A percentile compares a stretch with the other conserved stretches of the same genome.
phyloP scores from a whole-genome alignment of 345 rosid species.

The Durio zibethinus region DNA sequence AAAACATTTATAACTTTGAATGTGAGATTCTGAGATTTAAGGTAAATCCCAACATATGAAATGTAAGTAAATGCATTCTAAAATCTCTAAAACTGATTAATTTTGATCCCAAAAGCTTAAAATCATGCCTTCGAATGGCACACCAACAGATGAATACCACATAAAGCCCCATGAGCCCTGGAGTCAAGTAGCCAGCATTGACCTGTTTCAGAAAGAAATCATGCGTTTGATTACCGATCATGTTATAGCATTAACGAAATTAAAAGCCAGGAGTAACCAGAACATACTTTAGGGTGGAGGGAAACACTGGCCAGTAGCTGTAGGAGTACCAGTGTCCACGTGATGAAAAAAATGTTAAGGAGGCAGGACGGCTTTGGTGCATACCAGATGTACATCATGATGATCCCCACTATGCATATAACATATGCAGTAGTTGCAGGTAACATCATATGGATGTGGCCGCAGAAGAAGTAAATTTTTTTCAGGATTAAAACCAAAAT shows the following conservation, averaged over 20 bases:
- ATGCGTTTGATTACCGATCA: neutral
- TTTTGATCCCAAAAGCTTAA: neutral
- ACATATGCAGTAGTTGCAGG: constrained; percentile 66
- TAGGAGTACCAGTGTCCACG: constrained; percentile 88
- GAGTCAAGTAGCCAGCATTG: constrained; percentile 73
- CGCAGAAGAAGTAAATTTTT: constrained; percentile 30
- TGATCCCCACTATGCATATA: constrained; percentile 70
- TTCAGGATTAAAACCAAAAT: neutral
- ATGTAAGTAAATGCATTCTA: neutral
- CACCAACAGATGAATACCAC: constrained; percentile 93
- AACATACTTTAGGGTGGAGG: constrained; percentile 74
- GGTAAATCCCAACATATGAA: too few species aligned
- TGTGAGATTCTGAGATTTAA: too few species aligned
- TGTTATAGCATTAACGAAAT: neutral
- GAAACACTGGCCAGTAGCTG: constrained; percentile 94
- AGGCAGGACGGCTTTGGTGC: constrained; percentile 80
- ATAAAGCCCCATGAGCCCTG: constrained; percentile 97
- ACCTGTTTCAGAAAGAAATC: constrained; percentile 43
- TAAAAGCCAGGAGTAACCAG: neutral
- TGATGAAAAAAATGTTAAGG: constrained; percentile 86
- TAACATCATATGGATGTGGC: constrained; percentile 74
- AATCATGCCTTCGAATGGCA: constrained; percentile 75
- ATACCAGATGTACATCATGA: constrained; percentile 95
- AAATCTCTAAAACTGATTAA: neutral
- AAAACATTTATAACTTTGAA: too few species aligned